Evolutionary conservation across 208 protist genomes (phyloP).

Genomic region (Naegleria gruberi): DNA sequence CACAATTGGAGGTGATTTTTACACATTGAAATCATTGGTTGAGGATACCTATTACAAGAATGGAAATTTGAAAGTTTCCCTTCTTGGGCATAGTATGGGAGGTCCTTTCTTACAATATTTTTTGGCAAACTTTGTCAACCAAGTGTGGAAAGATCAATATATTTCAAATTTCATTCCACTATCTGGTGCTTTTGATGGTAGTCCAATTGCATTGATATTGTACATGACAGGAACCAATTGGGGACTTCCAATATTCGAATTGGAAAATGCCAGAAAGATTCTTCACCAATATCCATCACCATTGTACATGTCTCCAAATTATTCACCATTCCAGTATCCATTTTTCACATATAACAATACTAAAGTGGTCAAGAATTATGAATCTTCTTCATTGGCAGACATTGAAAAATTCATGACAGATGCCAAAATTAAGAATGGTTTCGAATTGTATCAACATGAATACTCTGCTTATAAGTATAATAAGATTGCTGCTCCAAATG

Average conservation of each 20-base stretch:
- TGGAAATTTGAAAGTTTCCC: background rate
- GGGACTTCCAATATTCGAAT: background rate
- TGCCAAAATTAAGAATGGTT: background rate
- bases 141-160: constrained; percentile 22
- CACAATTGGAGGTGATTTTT: background rate
- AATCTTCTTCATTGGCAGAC: background rate
- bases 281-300: background rate
- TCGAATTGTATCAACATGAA: background rate
- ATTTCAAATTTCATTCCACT: constrained; percentile 9
- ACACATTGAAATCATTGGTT: background rate
- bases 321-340: too few species aligned
- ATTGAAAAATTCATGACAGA: background rate
- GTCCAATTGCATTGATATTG: background rate
- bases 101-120: background rate
- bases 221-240: background rate
- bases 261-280: background rate
- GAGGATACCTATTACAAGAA: background rate
- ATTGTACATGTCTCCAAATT: background rate
- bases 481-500: background rate
- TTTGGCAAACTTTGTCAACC: constrained; percentile 3
- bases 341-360: too few species aligned
- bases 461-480: background rate
- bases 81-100: background rate
- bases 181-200: background rate
- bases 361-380: background rate